phyloP scores from a whole-genome alignment of 441 rosid species.

The Geranium incanum region DNA sequence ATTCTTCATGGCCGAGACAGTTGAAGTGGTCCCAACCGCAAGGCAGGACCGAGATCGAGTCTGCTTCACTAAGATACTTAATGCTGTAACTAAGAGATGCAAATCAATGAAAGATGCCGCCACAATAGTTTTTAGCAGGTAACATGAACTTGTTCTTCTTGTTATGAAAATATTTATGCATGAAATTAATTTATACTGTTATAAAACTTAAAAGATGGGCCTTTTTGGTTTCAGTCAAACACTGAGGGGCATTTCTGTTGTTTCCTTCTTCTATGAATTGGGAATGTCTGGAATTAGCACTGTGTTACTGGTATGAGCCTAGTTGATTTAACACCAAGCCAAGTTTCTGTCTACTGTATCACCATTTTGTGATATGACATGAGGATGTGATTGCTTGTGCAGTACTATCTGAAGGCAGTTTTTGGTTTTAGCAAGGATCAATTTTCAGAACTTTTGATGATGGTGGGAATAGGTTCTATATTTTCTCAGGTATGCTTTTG shows the following conservation, averaged over 20 bases:
- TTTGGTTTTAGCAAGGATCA: constrained; percentile 10
- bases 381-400: constrained; percentile 8
- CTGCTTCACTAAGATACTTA: constrained; percentile 21
- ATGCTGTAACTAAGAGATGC: constrained; percentile 27
- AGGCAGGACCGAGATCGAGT: constrained; percentile 29
- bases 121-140: constrained; percentile 39
- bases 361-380: background rate
- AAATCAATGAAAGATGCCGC: constrained; percentile 47
- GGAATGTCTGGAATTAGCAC: constrained; percentile 50
- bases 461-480: constrained; percentile 4
- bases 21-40: constrained; percentile 15
- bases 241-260: constrained; percentile 39
- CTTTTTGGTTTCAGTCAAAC: constrained; percentile 32
- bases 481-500: constrained; percentile 8
- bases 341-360: background rate
- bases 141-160: background rate
- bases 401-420: constrained; percentile 8
- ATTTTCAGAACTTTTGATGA: background rate
- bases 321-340: background rate
- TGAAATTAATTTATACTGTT: too few species aligned
- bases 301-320: constrained; percentile 36
- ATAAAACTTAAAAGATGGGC: background rate
- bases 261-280: constrained; percentile 49
- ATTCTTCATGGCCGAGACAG: constrained; percentile 38
- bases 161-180: too few species aligned